Base-by-base conservation (phyloP, 257 asterid genomes). In the Anisodus tanguticus region DNA sequence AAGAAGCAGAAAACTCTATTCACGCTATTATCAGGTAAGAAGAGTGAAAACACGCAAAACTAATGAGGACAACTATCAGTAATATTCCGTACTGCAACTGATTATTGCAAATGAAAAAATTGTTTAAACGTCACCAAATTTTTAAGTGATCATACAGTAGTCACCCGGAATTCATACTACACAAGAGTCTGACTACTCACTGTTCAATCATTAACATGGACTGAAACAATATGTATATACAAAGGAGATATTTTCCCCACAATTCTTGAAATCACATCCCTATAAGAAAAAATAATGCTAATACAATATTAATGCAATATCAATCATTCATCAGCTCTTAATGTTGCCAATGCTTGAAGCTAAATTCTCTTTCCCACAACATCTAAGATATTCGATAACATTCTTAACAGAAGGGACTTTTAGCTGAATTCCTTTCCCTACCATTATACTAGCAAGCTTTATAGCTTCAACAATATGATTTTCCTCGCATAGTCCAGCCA, bases 401-500 rank as follows among this genome's bases (percentile, higher is more conserved):
- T 79, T 67, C 49, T 89, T 86, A 31, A 82, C 86, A 71, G 78
- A 81, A 81, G 84, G 47, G 72, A 86, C 74, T 79, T 89, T 84
- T 11, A 91, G 51, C 49, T 35, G 84, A 83, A 87, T 70, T 69
- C 85, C 85, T 58, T 89, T 85, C 80, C 86, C 86, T 9, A 85
- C 83, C 97, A 93, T 91, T 62, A 89, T 17, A 39, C 78, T 81
- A 39, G 81, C 89, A 83, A 93, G 69, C 84, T 81, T 85, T 57
- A 72, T 84, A 80, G 92, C 94, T 82, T 93, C 97, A 4, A 17
- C n/a, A 64, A 90, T 88, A 83, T 78, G 87, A 72, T 84, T 91
- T 51, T 85, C 90, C 83, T 81, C 85, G 84, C 92, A 89, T 26
- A 95, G 93, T 63, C 88, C 91, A 74, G 68, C 88, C 91, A 74